These are phyloP conservation scores for Candida ascalaphidarum DNA, from an alignment of 805 yeast species.

Conservation along the genomic window DNA sequence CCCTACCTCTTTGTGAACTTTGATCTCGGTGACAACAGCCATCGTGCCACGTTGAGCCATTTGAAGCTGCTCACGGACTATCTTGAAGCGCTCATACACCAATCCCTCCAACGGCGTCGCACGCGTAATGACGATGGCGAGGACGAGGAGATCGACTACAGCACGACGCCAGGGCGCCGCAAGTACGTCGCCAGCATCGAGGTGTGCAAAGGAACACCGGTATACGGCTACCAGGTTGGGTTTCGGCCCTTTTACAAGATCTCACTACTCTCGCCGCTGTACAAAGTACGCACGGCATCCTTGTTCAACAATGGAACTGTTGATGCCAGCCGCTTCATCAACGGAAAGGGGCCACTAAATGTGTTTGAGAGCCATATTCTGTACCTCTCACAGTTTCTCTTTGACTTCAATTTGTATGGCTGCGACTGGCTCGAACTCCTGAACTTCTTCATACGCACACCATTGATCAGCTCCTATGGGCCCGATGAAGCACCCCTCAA, in stretches of 20 bases:
- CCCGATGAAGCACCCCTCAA: slow-evolving; percentile 6
- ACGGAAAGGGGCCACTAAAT: not conserved
- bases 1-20: slow-evolving; percentile 71
- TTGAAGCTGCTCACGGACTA: slow-evolving; percentile 1
- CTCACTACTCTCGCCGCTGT: slow-evolving; percentile 54
- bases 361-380: slow-evolving; percentile 77
- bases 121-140: slow-evolving; percentile 4
- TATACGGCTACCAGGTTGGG: slow-evolving; percentile 76
- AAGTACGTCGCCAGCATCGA: slow-evolving; percentile 52
- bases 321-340: not conserved
- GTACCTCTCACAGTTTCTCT: slow-evolving; percentile 61
- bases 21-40: slow-evolving; percentile 19
- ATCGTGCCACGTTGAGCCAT: not conserved
- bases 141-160: slow-evolving; percentile 2
- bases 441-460: slow-evolving; percentile 46
- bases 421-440: slow-evolving; percentile 64
- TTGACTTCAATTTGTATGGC: slow-evolving; percentile 79
- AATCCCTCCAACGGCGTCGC: slow-evolving; percentile 1
- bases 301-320: slow-evolving; percentile 20
- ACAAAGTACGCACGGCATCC: slow-evolving; percentile 44
- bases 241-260: slow-evolving; percentile 62
- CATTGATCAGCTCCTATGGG: slow-evolving; percentile 20
- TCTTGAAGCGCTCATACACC: slow-evolving; percentile 1
- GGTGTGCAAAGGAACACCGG: slow-evolving; percentile 66
- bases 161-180: slow-evolving; percentile 5